phyloP scores from a whole-genome alignment of 1,284 basidiomycete species.

The Pascua guehoae region DNA sequence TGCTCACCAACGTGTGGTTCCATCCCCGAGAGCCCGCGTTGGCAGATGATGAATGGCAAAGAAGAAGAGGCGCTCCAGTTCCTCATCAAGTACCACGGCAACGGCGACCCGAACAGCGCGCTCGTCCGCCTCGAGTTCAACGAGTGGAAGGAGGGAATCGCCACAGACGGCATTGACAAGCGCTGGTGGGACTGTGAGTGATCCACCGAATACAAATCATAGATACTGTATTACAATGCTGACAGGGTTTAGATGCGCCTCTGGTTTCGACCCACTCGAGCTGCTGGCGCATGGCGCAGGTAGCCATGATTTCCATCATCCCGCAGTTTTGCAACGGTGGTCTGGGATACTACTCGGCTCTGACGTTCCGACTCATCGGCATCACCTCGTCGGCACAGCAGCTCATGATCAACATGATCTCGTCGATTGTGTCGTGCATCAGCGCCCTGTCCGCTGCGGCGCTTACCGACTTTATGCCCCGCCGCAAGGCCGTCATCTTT shows the following conservation, averaged over 20 bases:
- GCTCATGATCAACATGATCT: constrained; percentile 56
- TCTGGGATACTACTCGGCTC: constrained; percentile 50
- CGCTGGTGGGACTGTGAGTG: constrained; percentile 24
- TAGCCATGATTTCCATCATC: constrained; percentile 18
- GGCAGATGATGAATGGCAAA: constrained; percentile 34
- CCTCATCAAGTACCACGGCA: constrained; percentile 31
- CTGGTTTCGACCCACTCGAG: not conserved
- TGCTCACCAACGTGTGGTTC: constrained; percentile 7
- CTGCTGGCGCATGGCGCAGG: constrained; percentile 4
- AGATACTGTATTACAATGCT: too few species aligned
- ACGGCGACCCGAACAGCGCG: constrained; percentile 42
- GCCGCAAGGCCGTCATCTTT: constrained; percentile 12
- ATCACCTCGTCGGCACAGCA: constrained; percentile 22
- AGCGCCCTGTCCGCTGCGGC: constrained; percentile 47
- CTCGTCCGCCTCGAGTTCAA: constrained; percentile 53
- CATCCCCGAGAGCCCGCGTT: constrained; percentile 44
- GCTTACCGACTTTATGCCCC: constrained; percentile 13
- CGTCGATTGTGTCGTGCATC: constrained; percentile 54
- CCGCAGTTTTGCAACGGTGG: constrained; percentile 51
- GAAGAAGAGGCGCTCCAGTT: constrained; percentile 29
- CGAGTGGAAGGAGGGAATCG: constrained; percentile 56
- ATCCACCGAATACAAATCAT: too few species aligned
- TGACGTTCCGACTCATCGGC: constrained; percentile 30
- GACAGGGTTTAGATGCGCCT: not conserved
- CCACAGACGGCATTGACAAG: constrained; percentile 57